phyloP scores from a whole-genome alignment of 352 stramenopile genomes.

The Phytophthora fragariae region DNA sequence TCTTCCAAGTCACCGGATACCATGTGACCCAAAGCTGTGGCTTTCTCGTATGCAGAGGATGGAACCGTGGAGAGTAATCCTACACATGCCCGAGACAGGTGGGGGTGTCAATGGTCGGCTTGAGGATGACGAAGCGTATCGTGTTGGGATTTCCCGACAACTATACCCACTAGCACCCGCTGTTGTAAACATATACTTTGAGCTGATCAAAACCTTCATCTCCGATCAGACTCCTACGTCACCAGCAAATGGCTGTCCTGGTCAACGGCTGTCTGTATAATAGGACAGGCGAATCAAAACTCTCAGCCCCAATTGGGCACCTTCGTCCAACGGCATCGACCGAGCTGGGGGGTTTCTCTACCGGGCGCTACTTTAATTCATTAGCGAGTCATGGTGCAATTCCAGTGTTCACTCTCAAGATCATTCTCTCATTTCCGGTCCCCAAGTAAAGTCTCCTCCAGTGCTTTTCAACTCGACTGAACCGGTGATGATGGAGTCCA shows the following conservation, averaged over 20 bases:
- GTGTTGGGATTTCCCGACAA: not conserved
- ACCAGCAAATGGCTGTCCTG: not conserved
- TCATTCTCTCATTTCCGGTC: not conserved
- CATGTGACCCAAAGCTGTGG: no score
- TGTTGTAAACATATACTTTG: not conserved
- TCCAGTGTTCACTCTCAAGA: not conserved
- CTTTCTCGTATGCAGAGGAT: no score
- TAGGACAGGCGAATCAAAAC: constrained; percentile 1
- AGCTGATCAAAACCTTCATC: not conserved
- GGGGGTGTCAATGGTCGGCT: not conserved
- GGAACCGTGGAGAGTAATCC: no score
- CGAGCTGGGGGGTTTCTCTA: not conserved
- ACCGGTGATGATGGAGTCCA: constrained; percentile 9
- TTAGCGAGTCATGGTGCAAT: not conserved
- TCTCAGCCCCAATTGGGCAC: constrained; percentile 1
- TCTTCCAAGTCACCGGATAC: no score
- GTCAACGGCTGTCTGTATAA: constrained; percentile 1
- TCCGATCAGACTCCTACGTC: not conserved
- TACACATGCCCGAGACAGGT: not conserved
- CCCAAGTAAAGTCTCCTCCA: not conserved
- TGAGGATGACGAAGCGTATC: not conserved
- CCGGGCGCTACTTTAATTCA: not conserved
- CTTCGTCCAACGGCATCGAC: not conserved
- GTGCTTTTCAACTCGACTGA: not conserved
- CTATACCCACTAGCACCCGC: not conserved